Evolutionary conservation across 2,329 filamentous ascomycete genomes (phyloP).

Genomic region (Pyricularia grisea): DNA sequence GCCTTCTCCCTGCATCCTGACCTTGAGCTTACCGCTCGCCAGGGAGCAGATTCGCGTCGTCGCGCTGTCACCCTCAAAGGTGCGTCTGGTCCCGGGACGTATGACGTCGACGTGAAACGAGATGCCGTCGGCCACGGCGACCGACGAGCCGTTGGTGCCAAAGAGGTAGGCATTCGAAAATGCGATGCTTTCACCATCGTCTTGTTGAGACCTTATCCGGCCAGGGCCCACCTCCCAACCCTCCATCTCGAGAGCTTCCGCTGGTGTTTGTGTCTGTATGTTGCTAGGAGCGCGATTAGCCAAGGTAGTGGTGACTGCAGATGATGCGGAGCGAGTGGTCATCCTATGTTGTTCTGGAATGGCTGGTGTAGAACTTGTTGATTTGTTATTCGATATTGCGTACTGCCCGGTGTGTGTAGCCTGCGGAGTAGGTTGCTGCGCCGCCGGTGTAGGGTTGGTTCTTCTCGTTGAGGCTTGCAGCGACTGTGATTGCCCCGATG

Average conservation of each 20-base stretch:
- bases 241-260: slow-evolving; percentile 22
- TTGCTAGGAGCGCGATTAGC: not conserved
- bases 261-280: not conserved
- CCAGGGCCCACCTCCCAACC: slow-evolving; percentile 26
- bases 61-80: slow-evolving; percentile 11
- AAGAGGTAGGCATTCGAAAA: slow-evolving; percentile 24
- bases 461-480: not conserved
- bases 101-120: slow-evolving; percentile 19
- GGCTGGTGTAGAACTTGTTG: not conserved
- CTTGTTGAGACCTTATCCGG: slow-evolving; percentile 12
- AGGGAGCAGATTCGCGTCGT: slow-evolving; percentile 18
- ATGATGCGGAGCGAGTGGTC: not conserved
- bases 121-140: slow-evolving; percentile 17
- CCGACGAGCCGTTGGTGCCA: slow-evolving; percentile 10
- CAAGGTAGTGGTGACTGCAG: not conserved
- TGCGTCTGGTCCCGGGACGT: slow-evolving; percentile 12
- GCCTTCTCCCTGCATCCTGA: slow-evolving; percentile 18
- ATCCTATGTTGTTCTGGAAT: not conserved
- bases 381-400: not conserved
- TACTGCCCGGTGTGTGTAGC: not conserved
- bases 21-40: slow-evolving; percentile 19
- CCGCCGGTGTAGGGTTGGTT: too few relatives aligned
- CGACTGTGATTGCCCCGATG: not conserved
- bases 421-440: not conserved
- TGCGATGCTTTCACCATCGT: slow-evolving; percentile 12